Evolutionary conservation across 2,329 filamentous ascomycete genomes (phyloP).

Genomic region (Beauveria sp.): DNA sequence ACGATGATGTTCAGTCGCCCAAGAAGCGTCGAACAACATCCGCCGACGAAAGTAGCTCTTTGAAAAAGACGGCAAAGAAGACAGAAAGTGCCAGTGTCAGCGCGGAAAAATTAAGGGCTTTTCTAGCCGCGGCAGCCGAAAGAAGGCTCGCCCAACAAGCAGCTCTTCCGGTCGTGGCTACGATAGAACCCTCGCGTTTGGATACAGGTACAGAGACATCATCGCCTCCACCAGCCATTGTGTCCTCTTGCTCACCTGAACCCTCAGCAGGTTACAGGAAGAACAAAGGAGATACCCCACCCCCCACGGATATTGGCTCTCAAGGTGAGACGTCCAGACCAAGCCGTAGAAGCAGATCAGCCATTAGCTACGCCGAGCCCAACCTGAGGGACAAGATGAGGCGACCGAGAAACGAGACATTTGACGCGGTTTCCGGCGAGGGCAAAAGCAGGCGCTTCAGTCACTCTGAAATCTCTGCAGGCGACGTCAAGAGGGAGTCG

Average conservation of each 20-base stretch:
- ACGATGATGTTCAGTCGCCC: slow-evolving; percentile 51
- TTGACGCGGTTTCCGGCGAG: slow-evolving; percentile 65
- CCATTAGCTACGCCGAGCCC: slow-evolving; percentile 75
- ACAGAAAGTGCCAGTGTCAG: slow-evolving; percentile 11
- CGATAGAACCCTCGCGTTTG: background rate
- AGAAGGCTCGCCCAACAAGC: slow-evolving; percentile 14
- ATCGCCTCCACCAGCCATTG: slow-evolving; percentile 32
- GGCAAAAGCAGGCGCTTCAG: slow-evolving; percentile 42
- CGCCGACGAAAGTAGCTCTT: slow-evolving; percentile 29
- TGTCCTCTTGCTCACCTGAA: slow-evolving; percentile 43
- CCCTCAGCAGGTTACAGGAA: slow-evolving; percentile 28
- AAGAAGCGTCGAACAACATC: slow-evolving; percentile 38
- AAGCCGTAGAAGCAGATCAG: slow-evolving; percentile 57
- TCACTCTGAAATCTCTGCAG: slow-evolving; percentile 22
- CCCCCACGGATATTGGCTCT: slow-evolving; percentile 48
- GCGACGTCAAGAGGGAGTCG: slow-evolving; percentile 27
- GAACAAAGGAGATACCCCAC: slow-evolving; percentile 46
- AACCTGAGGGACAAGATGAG: slow-evolving; percentile 79
- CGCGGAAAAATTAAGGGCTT: slow-evolving; percentile 20
- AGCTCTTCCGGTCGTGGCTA: slow-evolving; percentile 13
- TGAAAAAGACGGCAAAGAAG: slow-evolving; percentile 25
- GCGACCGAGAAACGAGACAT: slow-evolving; percentile 66
- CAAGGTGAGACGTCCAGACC: slow-evolving; percentile 53
- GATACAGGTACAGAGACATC: slow-evolving; percentile 18
- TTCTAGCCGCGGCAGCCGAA: slow-evolving; percentile 17